These are phyloP conservation scores for Pestalotiopsis sp. DNA, from an alignment of 2,329 filamentous ascomycete genomes.

Conservation along the genomic window DNA sequence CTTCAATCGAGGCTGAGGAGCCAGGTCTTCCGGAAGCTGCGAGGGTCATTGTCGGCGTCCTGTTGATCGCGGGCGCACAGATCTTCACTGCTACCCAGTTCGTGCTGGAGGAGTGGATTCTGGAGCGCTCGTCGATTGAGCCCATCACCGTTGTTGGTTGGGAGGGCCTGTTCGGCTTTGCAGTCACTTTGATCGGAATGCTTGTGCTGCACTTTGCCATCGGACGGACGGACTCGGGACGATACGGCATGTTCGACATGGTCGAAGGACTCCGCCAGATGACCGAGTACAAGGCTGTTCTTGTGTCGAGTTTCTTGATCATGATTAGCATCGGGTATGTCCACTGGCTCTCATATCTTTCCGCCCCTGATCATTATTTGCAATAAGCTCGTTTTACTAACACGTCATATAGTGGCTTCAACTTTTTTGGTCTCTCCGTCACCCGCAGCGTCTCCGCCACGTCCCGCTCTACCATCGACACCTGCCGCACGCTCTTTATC, in stretches of 20 bases:
- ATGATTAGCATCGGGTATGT: constrained; percentile 96
- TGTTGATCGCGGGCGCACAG: constrained; percentile 90
- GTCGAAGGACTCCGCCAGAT: constrained; percentile 84
- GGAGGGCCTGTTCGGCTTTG: constrained; percentile 92
- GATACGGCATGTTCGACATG: constrained; percentile 87
- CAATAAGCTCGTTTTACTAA: neutral
- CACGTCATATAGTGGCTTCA: constrained; percentile 74
- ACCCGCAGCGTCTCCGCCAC: constrained; percentile 90
- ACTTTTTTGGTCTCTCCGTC: constrained; percentile 96
- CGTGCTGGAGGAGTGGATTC: constrained; percentile 91
- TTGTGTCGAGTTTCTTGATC: constrained; percentile 80
- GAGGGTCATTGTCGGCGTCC: constrained; percentile 77
- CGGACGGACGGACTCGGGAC: constrained; percentile 73
- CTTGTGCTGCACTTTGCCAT: constrained; percentile 75
- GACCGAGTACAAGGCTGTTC: constrained; percentile 68
- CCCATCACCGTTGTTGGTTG: constrained; percentile 92
- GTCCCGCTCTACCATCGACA: constrained; percentile 93
- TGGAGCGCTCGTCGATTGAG: constrained; percentile 66
- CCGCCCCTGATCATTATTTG: constrained; percentile 6
- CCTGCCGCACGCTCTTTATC: constrained; percentile 95
- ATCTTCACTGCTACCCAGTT: constrained; percentile 98
- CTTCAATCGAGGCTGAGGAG: constrained; percentile 33
- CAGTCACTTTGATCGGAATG: constrained; percentile 78
- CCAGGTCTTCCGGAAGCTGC: constrained; percentile 47
- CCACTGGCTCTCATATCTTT: neutral